Evolutionary conservation across 73 alveolate species (phyloP).

Genomic region (Blepharisma stoltei): DNA sequence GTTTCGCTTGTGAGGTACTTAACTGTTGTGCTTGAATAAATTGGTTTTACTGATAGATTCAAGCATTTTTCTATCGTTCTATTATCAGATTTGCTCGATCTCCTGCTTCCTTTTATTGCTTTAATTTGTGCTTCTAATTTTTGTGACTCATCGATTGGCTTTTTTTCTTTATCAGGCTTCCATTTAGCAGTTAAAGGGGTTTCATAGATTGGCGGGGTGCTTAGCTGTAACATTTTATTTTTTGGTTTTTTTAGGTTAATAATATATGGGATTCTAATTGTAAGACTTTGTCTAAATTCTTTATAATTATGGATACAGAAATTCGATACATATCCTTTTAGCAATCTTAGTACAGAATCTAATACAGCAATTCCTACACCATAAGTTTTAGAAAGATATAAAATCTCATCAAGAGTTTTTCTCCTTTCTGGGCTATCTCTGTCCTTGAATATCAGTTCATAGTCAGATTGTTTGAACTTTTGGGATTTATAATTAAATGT

Average conservation of each 20-base stretch:
- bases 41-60: no score
- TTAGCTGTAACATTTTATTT: neutral
- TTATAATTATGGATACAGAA: neutral
- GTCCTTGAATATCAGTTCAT: neutral
- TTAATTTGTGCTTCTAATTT: no score
- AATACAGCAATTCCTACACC: neutral
- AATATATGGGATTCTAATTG: neutral
- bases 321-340: neutral
- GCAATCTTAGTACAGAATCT: slow-evolving; percentile 3
- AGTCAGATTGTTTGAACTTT: neutral
- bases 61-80: no score
- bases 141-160: no score
- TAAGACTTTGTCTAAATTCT: no score
- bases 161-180: neutral
- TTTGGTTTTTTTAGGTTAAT: neutral
- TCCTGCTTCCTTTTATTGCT: no score
- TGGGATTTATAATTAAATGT: neutral
- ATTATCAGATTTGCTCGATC: no score
- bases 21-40: no score
- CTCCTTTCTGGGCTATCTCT: neutral
- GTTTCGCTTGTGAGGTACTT: no score
- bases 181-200: slow-evolving; percentile 22
- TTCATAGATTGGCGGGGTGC: neutral
- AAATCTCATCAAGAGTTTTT: neutral
- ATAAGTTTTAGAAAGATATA: neutral